Evolutionary conservation across 2,329 filamentous ascomycete genomes (phyloP).

Genomic region (Alternaria burnsii): DNA sequence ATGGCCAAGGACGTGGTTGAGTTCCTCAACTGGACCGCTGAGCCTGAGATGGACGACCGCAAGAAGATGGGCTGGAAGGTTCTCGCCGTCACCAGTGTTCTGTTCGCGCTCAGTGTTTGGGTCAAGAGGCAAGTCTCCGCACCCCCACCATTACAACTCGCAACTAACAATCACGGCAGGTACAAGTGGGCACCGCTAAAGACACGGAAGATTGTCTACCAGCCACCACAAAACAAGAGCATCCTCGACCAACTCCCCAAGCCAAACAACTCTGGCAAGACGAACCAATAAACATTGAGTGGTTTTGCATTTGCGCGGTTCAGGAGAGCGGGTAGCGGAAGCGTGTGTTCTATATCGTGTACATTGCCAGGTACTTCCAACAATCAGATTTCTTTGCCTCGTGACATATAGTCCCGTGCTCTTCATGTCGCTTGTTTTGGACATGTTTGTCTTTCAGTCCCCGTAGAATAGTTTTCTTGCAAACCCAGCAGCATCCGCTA

Average conservation of each 20-base stretch:
- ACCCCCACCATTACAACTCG: background rate
- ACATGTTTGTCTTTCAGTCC: background rate
- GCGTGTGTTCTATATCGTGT: slow-evolving; percentile 52
- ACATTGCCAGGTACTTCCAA: slow-evolving; percentile 50
- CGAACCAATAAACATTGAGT: slow-evolving; percentile 39
- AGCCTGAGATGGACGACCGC: slow-evolving; percentile 98
- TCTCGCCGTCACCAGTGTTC: slow-evolving; percentile 76
- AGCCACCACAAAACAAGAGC: slow-evolving; percentile 65
- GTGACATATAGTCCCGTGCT: slow-evolving; percentile 4
- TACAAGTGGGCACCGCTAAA: slow-evolving; percentile 99
- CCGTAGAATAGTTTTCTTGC: background rate
- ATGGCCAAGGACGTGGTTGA: slow-evolving; percentile 99
- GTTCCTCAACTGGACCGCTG: slow-evolving; percentile 98
- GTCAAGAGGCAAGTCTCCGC: slow-evolving; percentile 76
- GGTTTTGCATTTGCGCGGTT: slow-evolving; percentile 29
- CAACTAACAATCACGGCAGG: slow-evolving; percentile 49
- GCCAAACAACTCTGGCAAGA: slow-evolving; percentile 43
- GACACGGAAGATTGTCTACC: slow-evolving; percentile 91
- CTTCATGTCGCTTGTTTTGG: background rate
- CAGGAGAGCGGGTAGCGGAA: slow-evolving; percentile 32
- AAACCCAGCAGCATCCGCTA: background rate
- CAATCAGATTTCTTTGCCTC: slow-evolving; percentile 38
- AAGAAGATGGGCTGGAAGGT: slow-evolving; percentile 99
- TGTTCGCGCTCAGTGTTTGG: slow-evolving; percentile 92
- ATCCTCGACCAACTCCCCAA: slow-evolving; percentile 43